phyloP scores from a whole-genome alignment of 2,329 filamentous ascomycete species.

The Piedraia hortae region DNA sequence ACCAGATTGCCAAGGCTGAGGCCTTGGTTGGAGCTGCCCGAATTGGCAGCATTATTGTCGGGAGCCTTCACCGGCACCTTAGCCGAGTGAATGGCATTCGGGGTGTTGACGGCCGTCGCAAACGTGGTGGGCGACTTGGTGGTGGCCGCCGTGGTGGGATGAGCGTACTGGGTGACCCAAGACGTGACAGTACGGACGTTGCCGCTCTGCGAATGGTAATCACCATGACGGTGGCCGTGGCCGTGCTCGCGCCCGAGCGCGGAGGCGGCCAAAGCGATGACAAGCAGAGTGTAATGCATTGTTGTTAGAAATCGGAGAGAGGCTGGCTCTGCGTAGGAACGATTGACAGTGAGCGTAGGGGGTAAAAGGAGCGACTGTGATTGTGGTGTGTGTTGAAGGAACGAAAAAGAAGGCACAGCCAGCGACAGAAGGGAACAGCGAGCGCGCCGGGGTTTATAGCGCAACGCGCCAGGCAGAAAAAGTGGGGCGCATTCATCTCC shows the following conservation, averaged over 20 bases:
- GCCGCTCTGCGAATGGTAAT: neutral
- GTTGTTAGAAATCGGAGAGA: too few species aligned
- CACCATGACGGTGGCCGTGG: conserved; percentile 2
- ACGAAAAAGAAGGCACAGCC: too few species aligned
- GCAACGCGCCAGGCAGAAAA: too few species aligned
- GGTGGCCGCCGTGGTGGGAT: conserved; percentile 1
- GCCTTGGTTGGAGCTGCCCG: conserved; percentile 1
- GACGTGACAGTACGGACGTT: neutral
- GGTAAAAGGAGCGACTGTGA: too few species aligned
- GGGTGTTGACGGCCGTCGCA: neutral
- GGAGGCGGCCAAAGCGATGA: conserved; percentile 3
- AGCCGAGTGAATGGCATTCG: conserved; percentile 1
- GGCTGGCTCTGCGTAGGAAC: too few species aligned
- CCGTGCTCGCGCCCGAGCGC: conserved; percentile 2
- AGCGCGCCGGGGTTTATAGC: too few species aligned
- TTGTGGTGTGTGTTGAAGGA: too few species aligned
- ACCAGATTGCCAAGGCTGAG: conserved; percentile 3
- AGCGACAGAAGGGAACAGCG: too few species aligned
- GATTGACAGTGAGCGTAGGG: too few species aligned
- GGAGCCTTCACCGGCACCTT: conserved; percentile 1
- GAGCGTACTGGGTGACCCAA: neutral
- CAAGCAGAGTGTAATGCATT: conserved; percentile 3
- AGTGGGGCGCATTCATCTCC: too few species aligned
- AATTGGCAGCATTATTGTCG: neutral
- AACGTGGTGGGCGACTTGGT: conserved; percentile 1